phyloP scores from a whole-genome alignment of 208 protist species.

The Dictyostelium gargantuum region DNA sequence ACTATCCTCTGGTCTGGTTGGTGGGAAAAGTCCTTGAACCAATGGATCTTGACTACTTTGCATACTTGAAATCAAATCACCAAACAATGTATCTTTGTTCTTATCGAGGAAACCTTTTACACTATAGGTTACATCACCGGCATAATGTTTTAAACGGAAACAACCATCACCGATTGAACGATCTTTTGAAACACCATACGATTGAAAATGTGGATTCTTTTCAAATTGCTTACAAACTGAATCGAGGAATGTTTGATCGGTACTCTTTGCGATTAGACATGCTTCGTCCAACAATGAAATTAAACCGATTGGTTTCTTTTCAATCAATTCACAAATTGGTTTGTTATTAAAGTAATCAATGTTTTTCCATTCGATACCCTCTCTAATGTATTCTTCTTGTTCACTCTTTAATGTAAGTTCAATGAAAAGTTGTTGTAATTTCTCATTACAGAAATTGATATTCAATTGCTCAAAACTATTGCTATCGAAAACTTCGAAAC shows the following conservation, averaged over 20 bases:
- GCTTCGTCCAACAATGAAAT: constrained; percentile 82
- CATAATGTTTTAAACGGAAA: constrained; percentile 95
- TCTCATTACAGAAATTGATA: constrained; percentile 99
- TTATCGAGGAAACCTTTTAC: constrained; percentile 92
- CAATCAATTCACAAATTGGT: constrained; percentile 90
- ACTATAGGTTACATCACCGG: constrained; percentile 92
- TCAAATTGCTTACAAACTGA: constrained; percentile 85
- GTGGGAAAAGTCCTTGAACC: constrained; percentile 70
- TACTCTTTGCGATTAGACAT: constrained; percentile 78
- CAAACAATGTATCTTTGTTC: constrained; percentile 94
- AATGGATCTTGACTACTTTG: constrained; percentile 62
- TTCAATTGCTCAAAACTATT: constrained; percentile 98
- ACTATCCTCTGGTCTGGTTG: constrained; percentile 28
- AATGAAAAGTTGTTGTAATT: constrained; percentile 99
- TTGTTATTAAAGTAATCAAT: constrained; percentile 98
- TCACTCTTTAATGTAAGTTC: constrained; percentile 95
- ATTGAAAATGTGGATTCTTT: constrained; percentile 92
- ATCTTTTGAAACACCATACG: constrained; percentile 89
- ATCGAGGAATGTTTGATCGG: constrained; percentile 64
- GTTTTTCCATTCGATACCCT: constrained; percentile 94
- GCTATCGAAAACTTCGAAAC: constrained; percentile 95
- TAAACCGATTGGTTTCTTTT: constrained; percentile 81
- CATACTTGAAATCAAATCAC: constrained; percentile 82
- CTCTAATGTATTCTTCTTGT: constrained; percentile 95
- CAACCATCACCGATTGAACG: constrained; percentile 91